Percentiles rank a stretch among this genome's conserved stretches.
phyloP scores from a whole-genome alignment of 768 basidiomycete species.

The Tulasnella sp. region DNA sequence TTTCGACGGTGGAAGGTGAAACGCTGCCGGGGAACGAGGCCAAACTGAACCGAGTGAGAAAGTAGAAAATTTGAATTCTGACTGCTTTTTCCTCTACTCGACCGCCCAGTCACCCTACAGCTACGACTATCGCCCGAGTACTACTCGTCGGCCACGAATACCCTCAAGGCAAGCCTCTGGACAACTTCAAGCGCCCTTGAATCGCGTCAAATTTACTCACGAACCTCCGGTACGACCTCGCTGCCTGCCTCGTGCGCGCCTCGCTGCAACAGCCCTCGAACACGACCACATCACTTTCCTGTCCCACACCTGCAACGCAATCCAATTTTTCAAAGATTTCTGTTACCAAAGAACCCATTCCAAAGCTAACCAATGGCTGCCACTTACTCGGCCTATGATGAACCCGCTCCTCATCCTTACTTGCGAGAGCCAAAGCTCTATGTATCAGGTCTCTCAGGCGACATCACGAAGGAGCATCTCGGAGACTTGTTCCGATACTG shows the following conservation, averaged over 20 bases:
- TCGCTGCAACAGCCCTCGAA: constrained; percentile 5
- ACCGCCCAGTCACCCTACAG: constrained; percentile 4
- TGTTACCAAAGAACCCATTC: constrained; percentile 24
- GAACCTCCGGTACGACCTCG: constrained; percentile 19
- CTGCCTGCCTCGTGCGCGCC: constrained; percentile 24
- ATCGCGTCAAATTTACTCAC: constrained; percentile 15
- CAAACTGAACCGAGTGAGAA: neutral
- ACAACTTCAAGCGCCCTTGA: neutral
- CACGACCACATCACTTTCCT: constrained; percentile 18
- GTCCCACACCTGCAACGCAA: constrained; percentile 15
- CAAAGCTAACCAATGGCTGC: constrained; percentile 22
- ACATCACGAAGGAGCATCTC: constrained; percentile 74
- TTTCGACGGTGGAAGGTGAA: constrained; percentile 3
- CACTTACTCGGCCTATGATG: constrained; percentile 23
- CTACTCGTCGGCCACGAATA: constrained; percentile 14
- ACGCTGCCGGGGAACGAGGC: neutral
- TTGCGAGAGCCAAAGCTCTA: constrained; percentile 81
- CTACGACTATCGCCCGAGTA: constrained; percentile 7
- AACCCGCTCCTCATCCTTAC: constrained; percentile 62
- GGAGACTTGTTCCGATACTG: constrained; percentile 73
- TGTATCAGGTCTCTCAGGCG: constrained; percentile 75
- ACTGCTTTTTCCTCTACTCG: constrained; percentile 11
- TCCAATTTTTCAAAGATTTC: constrained; percentile 2
- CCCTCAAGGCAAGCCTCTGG: neutral
- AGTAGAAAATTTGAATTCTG: constrained; percentile 19